A percentile compares a stretch with the other conserved stretches of the same genome.
phyloP scores from a whole-genome alignment of 2,329 filamentous ascomycete genomes.

The Tolypocladium pustulatum region DNA sequence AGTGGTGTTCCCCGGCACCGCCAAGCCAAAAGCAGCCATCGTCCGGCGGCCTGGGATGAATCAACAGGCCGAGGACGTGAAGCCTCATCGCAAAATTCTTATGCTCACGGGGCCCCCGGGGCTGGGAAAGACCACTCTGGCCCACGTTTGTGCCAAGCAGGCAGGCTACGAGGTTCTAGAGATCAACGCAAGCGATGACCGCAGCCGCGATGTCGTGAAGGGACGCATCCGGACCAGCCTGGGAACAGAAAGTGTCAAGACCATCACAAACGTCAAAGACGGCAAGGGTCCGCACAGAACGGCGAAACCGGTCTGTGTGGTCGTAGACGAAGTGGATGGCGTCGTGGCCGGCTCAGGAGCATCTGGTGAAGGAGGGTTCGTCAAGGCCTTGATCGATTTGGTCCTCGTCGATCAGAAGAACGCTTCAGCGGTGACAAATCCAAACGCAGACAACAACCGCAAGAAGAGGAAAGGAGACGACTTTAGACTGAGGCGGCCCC shows the following conservation, averaged over 20 bases:
- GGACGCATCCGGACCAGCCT: conserved; percentile 84
- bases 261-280: conserved; percentile 51
- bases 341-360: conserved; percentile 71
- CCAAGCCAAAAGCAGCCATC: conserved; percentile 43
- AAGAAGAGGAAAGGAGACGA: conserved; percentile 72
- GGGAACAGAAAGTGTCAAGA: conserved; percentile 87
- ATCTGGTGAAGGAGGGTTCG: conserved; percentile 83
- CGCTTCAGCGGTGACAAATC: conserved; percentile 16
- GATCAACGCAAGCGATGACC: conserved; percentile 95
- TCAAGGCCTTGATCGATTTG: conserved; percentile 88
- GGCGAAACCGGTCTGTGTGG: conserved; percentile 79
- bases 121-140: conserved; percentile 89
- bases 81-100: conserved; percentile 74
- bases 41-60: conserved; percentile 29
- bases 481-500: conserved; percentile 75
- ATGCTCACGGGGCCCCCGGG: conserved; percentile 87
- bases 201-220: conserved; percentile 81
- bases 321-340: conserved; percentile 95
- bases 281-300: conserved; percentile 50
- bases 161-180: conserved; percentile 95
- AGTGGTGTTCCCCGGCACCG: conserved; percentile 74
- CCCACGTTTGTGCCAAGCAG: conserved; percentile 90
- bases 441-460: conserved; percentile 7
- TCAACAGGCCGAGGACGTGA: conserved; percentile 53
- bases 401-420: conserved; percentile 83